Evolutionary conservation across 768 basidiomycete species (phyloP), one percentile per base, ranked within the genome.

Genomic region (Russula earlei): DNA sequence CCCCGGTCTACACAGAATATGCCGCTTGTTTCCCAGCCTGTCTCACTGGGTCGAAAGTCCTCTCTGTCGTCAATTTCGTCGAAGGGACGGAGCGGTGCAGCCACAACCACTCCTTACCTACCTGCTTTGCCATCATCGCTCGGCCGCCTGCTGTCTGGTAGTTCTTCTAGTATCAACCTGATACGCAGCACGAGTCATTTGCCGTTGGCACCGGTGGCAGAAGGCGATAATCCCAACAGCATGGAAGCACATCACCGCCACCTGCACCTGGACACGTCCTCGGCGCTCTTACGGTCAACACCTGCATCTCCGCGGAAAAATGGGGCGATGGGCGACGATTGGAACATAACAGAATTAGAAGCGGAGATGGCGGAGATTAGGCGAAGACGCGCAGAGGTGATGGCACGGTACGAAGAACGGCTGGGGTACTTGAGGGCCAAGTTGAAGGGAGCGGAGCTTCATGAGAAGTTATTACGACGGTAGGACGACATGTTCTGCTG

Each of bases 341-440:
- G 63, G 12, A 72, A 75, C 25, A 62, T 69, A 52, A 54, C 56
- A 43, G 69, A 62, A 24, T 63, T 76, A 52, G 82, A 85, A 63
- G 67, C 69, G 7, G 85, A 87, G 69, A 74, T 88, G 72, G 74
- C 75, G 14, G 86, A 87, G 52, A 83, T 91, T 55, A 78, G 84
- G 52, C 67, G 79, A 58, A 75, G 86, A 59, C 73, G 85, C 36
- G 81, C 79, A 52, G 87, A 89, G 63, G 85, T 91, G 29, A 77
- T 76, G 33, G 73, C 71, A 60, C 78, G 87, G 62, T 91, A 91
- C 64, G 83, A 86, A 53, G 78, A 78, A 33, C 81, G 88, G 45
- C 67, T 91, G 65, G 87, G 89, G 60, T 91, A 87, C 66, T 71
- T 91, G 62, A 79, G 85, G 34, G 89, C 89, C 36, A 85, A 86